Evolutionary conservation across 306 rosid genomes (phyloP).

Genomic region (Prunus dulcis): DNA sequence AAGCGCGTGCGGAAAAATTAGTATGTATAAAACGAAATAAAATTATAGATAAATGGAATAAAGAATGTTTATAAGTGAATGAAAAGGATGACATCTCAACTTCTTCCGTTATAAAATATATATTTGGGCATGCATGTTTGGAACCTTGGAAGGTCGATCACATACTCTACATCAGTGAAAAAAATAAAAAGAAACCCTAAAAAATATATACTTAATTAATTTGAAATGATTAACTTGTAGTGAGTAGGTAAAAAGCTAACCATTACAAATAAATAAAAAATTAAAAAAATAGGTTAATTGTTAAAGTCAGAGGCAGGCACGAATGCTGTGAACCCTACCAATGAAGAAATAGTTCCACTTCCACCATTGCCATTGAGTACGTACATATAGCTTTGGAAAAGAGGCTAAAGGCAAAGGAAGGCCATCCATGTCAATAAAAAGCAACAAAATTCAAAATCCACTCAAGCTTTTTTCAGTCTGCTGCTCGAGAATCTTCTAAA

Average conservation of each 20-base stretch:
- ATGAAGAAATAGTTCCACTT: neutral
- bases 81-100: too few species aligned
- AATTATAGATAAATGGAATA: too few species aligned
- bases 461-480: neutral
- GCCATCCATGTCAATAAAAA: conserved; percentile 10
- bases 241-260: neutral
- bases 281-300: too few species aligned
- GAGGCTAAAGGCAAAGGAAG: conserved; percentile 6
- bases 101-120: too few species aligned
- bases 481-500: conserved; percentile 21
- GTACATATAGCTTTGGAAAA: conserved; percentile 10
- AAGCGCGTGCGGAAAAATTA: too few species aligned
- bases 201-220: neutral
- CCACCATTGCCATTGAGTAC: neutral
- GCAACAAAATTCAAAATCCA: conserved; percentile 15
- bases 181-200: neutral
- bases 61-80: too few species aligned
- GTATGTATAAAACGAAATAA: too few species aligned
- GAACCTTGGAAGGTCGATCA: neutral
- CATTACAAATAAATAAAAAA: neutral
- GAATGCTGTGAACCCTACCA: conserved; percentile 21
- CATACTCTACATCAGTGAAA: neutral
- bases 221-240: neutral
- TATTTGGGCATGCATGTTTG: neutral
- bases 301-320: neutral